Evolutionary conservation across 1,284 basidiomycete genomes (phyloP).

Genomic region (Sporisorium sorghi): DNA sequence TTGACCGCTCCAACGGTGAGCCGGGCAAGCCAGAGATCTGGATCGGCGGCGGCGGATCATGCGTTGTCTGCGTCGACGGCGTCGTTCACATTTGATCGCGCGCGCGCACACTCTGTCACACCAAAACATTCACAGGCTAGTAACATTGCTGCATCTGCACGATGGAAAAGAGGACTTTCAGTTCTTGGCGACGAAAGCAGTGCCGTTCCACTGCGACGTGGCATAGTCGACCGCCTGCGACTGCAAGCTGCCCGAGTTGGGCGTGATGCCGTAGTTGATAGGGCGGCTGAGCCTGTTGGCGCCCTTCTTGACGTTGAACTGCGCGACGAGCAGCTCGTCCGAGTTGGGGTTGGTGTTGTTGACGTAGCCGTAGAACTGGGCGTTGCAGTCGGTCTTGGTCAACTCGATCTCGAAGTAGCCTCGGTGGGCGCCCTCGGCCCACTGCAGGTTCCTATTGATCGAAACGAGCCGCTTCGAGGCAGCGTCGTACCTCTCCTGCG

Average conservation of each 20-base stretch:
- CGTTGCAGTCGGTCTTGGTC: slow-evolving; percentile 69
- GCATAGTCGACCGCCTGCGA: slow-evolving; percentile 44
- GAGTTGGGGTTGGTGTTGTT: slow-evolving; percentile 74
- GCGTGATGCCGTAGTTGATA: slow-evolving; percentile 71
- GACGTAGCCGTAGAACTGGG: slow-evolving; percentile 76
- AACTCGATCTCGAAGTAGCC: slow-evolving; percentile 73
- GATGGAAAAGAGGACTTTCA: neutral
- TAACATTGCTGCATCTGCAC: neutral
- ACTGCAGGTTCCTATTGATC: slow-evolving; percentile 75
- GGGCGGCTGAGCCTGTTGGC: slow-evolving; percentile 75
- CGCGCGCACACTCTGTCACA: neutral
- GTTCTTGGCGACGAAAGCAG: slow-evolving; percentile 36
- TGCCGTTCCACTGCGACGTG: slow-evolving; percentile 54
- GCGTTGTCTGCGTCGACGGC: slow-evolving; percentile 49
- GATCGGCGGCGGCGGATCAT: slow-evolving; percentile 58
- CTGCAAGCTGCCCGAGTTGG: slow-evolving; percentile 51
- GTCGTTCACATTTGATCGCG: slow-evolving; percentile 20
- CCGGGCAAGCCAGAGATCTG: slow-evolving; percentile 38
- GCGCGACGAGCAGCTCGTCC: slow-evolving; percentile 70
- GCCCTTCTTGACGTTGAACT: slow-evolving; percentile 70
- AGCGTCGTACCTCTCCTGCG: slow-evolving; percentile 72
- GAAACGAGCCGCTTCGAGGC: slow-evolving; percentile 69
- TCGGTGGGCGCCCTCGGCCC: slow-evolving; percentile 76
- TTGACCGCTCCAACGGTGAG: slow-evolving; percentile 13
- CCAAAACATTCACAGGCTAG: neutral